Evolutionary conservation across 306 rosid genomes (phyloP), one percentile per base, ranked within the genome.

Genomic region (Trichosanthes truncata): DNA sequence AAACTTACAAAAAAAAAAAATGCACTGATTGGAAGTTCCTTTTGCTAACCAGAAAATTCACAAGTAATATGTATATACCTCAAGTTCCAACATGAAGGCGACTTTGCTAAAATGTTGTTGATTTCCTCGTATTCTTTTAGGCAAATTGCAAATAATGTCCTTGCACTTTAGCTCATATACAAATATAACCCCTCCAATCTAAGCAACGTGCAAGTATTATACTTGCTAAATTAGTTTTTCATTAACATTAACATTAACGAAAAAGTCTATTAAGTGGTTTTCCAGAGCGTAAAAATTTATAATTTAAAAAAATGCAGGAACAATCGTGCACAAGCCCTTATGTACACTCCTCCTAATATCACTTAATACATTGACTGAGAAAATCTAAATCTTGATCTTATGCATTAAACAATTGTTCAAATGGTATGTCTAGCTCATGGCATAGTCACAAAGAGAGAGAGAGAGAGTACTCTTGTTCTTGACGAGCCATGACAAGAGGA

Each of bases 401-500:
- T 25, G 57, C 38, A 72, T 7, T 12, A 23, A 5, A 43, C 25
- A 45, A 25, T 46, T 25, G 9, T 45, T 14, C 4, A 72, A 23
- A 45, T 45, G 21, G 3, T 13, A 72, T 46, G n/a, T 26, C 29
- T 35, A 52, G 63, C 4, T 15, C 56, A 74, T 13, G 48, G 18
- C 17, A 52, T 43, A 36, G 7, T 66, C 74, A 66, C 0, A 74
- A 31, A 36, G 48, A 46, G 78, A 23, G 77, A 20, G 82, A n/a
- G n/a, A 86, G 62, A 35, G 72, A 13, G 25, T 88, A 95, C 99
- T 89, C 94, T 76, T 93, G 90, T 80, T 95, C 93, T 85, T 84
- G 76, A 11, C 86, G 92, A 69, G 93, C 95, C 96, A 89, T 81
- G 83, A 90, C 62, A 71, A 75, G 87, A 78, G 97, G 96, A 79